Base-by-base conservation (phyloP, 75 land plant species). In the Picea sitchensis region DNA sequence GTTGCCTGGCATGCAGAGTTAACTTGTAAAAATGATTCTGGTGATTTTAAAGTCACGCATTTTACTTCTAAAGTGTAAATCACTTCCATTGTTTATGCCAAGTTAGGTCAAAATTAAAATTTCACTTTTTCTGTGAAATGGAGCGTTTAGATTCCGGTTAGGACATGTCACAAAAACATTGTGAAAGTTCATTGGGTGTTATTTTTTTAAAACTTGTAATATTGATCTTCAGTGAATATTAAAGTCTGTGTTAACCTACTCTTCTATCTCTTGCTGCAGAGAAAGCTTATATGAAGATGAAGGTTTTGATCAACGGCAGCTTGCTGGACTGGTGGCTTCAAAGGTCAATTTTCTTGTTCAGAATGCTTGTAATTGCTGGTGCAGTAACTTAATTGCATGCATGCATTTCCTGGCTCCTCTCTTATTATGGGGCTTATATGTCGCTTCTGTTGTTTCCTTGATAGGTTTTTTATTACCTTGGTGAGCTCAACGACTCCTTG, bases 231-330 rank as follows among this genome's bases (percentile, higher is more conserved):
- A 36, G 21, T 41, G 11, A 63, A 20, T 69, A 47, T 41, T 69
- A 1, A n/a, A 69, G 0, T 69, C 1, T 69, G 17, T 17, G 0
- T 31, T 69, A 20, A 38, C 38, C n/a, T 69, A 69, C 15, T 11
- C 3, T 34, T 67, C 17, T 31, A 41, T 41, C 5, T 78, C n/a
- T 26, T 59, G 30, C 61, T 80, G 12, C 78, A 84, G 83, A 26
- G 89, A 87, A 71, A 78, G 81, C 56, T 65, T 87, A 32, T 87
- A 87, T 60, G 87, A 87, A 78, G 89, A 87, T 69, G 89, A 87
- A 67, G 4, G 36, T 59, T 87, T 87, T 69, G 81, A 77, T 58
- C 81, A 87, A 65, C 63, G 84, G 15, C 79, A 82, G 54, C 61
- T 85, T 38, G 89, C 89, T 31, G 84, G 88, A 13, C 61, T 85